Base-by-base conservation (phyloP, 192 early-diverging fungal genomes). In the Kappamyces sp. region DNA sequence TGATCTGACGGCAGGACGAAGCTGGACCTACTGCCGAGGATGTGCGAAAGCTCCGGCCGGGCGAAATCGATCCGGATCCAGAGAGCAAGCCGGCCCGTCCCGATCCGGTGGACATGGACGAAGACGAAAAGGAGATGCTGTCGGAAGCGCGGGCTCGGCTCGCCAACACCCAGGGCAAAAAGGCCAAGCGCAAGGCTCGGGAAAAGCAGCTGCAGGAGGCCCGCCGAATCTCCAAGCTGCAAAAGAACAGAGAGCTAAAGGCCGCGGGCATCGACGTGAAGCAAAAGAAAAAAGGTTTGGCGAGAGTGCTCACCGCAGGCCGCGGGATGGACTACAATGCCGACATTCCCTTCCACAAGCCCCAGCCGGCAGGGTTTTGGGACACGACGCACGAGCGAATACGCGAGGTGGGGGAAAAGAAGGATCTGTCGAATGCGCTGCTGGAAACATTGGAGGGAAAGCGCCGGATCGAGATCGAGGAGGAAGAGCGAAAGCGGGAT, bases 101-200 rank as follows among this genome's bases (percentile, higher is more conserved):
- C 1, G 96, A 98, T 69, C 93, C 96, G 8, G 90, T 98, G 2
- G 96, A 98, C 66, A 98, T 98, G 96, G 96, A 98, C 57, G 94
- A 96, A 67, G 94, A 98, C 50, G 71, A 99, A 76, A 99, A 99
- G 76, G 96, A 99, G 69, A 99, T 99, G 96, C 78, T 99, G 22
- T 92, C 90, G 2, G 96, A 99, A 68, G 96, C 96, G 22, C 85
- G 96, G 49, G 96, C 96, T 14, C 80, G 96, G 66, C 76, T 99
- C 49, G 96, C 96, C n/a, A 99, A 99, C 68, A 99, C 96, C 4
- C 94, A 97, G 68, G 96, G 96, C 49, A 99, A 99, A 63, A 99
- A 99, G 59, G 94, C 96, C 14, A 99, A 99, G 67, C 84, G 96
- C 66, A 99, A 96, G 79, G 96, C 96, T 8, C 84, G 96, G 59